A percentile compares a stretch with the other conserved stretches of the same genome.
phyloP scores from a whole-genome alignment of 805 yeast genomes.

The Saccharomyces paradoxus region DNA sequence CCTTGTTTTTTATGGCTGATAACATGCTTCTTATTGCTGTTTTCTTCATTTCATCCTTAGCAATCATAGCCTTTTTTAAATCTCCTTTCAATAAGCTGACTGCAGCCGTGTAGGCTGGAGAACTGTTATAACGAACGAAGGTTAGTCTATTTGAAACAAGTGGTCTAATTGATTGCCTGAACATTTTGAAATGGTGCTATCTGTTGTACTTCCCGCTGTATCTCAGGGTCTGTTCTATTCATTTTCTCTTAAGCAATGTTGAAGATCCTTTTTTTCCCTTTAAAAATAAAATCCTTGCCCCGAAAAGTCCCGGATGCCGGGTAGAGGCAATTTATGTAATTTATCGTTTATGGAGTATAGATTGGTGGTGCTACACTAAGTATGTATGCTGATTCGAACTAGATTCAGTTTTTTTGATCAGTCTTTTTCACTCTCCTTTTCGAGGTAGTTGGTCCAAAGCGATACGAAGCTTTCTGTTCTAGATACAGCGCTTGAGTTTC shows the following conservation, averaged over 20 bases:
- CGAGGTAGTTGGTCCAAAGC: conserved; percentile 72
- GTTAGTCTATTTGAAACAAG: neutral
- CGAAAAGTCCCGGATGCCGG: neutral
- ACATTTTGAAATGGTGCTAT: conserved; percentile 1
- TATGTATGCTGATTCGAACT: neutral
- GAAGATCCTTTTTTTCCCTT: neutral
- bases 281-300: neutral
- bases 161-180: conserved; percentile 2
- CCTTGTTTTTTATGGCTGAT: conserved; percentile 38
- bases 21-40: conserved; percentile 39
- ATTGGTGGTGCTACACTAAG: neutral
- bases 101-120: conserved; percentile 32
- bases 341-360: neutral
- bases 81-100: conserved; percentile 33
- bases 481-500: conserved; percentile 19
- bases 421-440: conserved; percentile 50
- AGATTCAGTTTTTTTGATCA: neutral
- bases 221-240: neutral
- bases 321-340: neutral
- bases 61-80: conserved; percentile 41
- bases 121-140: conserved; percentile 28
- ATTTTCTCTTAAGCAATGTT: neutral
- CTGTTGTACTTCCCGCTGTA: neutral
- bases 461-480: conserved; percentile 56
- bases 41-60: conserved; percentile 36